These are phyloP conservation scores for Yamadazyma insecticola DNA, from an alignment of 805 yeast genomes.

Conservation along the genomic window DNA sequence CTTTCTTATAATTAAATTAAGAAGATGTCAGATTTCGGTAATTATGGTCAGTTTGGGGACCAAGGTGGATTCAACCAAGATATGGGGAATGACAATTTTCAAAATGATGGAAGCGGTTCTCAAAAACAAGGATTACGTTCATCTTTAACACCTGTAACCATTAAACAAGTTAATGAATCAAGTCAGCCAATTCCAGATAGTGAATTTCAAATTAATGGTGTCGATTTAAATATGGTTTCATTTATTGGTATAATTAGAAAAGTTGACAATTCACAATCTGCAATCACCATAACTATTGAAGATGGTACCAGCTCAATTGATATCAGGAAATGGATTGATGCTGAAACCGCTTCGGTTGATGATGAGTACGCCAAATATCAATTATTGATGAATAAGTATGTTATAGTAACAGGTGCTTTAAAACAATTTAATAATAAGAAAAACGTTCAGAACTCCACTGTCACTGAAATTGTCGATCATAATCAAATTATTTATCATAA, in stretches of 20 bases:
- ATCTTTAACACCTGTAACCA: conserved; percentile 58
- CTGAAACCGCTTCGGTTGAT: conserved; percentile 24
- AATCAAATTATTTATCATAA: conserved; percentile 68
- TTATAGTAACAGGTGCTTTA: conserved; percentile 46
- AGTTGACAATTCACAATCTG: conserved; percentile 53
- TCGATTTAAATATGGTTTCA: conserved; percentile 59
- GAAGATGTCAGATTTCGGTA: conserved; percentile 13
- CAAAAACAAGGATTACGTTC: conserved; percentile 23
- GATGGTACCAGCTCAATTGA: conserved; percentile 70
- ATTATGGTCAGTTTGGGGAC: conserved; percentile 9
- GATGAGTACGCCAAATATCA: conserved; percentile 29
- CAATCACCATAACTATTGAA: conserved; percentile 56
- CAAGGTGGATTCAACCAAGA: conserved; percentile 22
- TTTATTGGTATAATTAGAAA: conserved; percentile 69
- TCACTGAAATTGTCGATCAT: conserved; percentile 54
- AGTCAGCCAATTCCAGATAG: conserved; percentile 63
- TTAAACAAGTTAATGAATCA: conserved; percentile 65
- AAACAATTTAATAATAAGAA: conserved; percentile 60
- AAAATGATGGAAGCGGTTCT: conserved; percentile 14
- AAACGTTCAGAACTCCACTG: conserved; percentile 58
- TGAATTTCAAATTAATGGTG: conserved; percentile 54
- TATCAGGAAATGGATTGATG: conserved; percentile 57
- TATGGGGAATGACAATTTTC: conserved; percentile 20
- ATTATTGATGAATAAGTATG: conserved; percentile 50
- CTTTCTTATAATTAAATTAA: too few relatives aligned